Evolutionary conservation across 164 flowering plant genomes (phyloP).

Genomic region (Protea cynaroides): DNA sequence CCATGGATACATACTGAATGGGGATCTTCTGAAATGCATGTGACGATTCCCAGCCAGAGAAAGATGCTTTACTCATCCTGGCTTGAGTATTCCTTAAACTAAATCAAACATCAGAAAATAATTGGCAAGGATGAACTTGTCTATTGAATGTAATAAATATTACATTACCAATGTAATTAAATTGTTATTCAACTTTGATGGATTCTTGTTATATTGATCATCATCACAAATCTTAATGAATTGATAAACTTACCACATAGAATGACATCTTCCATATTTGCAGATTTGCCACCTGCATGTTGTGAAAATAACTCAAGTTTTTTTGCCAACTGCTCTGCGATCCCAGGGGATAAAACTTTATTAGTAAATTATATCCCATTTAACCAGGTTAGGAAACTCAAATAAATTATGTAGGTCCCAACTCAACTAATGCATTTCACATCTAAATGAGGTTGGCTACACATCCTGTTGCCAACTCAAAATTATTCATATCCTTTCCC

Average conservation of each 20-base stretch:
- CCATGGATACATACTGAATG: too few relatives aligned
- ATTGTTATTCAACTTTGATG: not conserved
- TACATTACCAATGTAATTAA: not conserved
- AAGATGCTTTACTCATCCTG: not conserved
- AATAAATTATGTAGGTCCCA: too few relatives aligned
- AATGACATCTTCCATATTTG: conserved; percentile 77
- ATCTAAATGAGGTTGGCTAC: too few relatives aligned
- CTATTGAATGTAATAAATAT: not conserved
- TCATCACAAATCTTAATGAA: not conserved
- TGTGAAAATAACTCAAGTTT: conserved; percentile 84
- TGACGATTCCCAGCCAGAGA: not conserved
- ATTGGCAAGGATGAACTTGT: not conserved
- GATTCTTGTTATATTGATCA: not conserved
- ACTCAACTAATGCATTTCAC: too few relatives aligned
- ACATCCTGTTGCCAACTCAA: too few relatives aligned
- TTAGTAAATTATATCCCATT: not conserved
- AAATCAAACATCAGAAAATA: not conserved
- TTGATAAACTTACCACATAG: conserved; percentile 42
- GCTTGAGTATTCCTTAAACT: not conserved
- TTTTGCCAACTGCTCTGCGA: conserved; percentile 73
- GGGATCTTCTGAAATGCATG: too few relatives aligned
- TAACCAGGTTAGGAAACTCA: too few relatives aligned
- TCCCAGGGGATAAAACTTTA: conserved; percentile 3
- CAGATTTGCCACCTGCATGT: conserved; percentile 75
- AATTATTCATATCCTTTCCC: too few relatives aligned